Evolutionary conservation across 2,329 filamentous ascomycete species (phyloP), one percentile per base, ranked within the genome.

Genomic region (Pseudopithomyces chartarum): DNA sequence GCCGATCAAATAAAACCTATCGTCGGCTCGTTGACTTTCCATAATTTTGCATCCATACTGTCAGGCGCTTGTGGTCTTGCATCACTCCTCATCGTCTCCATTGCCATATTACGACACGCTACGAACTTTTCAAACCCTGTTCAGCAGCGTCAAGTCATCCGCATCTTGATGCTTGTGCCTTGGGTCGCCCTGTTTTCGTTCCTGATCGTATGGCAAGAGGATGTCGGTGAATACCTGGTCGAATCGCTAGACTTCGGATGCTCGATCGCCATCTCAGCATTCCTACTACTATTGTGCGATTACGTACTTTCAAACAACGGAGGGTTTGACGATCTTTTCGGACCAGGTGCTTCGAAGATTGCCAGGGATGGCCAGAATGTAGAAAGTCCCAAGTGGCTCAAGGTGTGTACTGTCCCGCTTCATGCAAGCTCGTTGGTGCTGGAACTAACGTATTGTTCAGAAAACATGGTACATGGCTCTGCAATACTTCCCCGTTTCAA

Each of bases 261-360:
- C 44, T 58, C 69, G 8, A 65, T 73, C 33, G 70, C 70, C 8
- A 56, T 73, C 2, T 66, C 65, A 3, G 59, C 66, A 0, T 73
- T 73, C 50, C 42, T 73, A 39, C 56, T 74, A 20, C 50, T 72
- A n/a, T 65, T 72, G 56, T 73, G 71, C 61, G 67, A 74, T 47
- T 68, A 63, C 29, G 61, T 74, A 0, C 58, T 74, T 11, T 57
- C 59, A 10, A 62, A 69, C 50, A 56, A 52, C 0, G 64, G 61
- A 19, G 69, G 71, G 1, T 72, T 70, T 32, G 67, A 74, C 10
- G 62, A 66, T 20, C 55, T 73, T 3, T 73, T 73, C 46, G 67
- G 69, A 2, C 34, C 56, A 10, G 60, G 62, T 4, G 64, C 66
- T 2, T 34, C 17, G 26, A 59, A 56, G 7, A 32, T 48, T 20